Base-by-base conservation (phyloP, 192 early-diverging fungal species). In the Coemansia sp. region DNA sequence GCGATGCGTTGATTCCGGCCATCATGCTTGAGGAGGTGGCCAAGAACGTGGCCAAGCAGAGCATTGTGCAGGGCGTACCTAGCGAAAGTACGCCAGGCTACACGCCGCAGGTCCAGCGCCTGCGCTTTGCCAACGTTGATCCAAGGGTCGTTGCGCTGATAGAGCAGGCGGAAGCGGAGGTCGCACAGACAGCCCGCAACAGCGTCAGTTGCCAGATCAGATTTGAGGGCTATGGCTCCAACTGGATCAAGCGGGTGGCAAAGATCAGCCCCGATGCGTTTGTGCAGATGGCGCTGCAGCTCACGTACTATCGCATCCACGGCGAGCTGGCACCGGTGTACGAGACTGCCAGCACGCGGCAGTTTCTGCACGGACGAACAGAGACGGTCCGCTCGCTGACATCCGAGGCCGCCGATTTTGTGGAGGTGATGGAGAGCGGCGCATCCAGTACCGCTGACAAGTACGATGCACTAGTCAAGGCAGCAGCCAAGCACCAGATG, bases 281-380 rank as follows among this genome's bases (percentile, higher is more conserved):
- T 76, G 82, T 89, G 32, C 95, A 97, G 81, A 92, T 97, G 87
- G 87, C 85, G 0, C 67, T 97, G 38, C 95, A 97, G 74, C 82
- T 95, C 7, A 89, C 90, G 0, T 97, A 89, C 75, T 93, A 87
- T 79, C 89, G 90, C 65, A 61, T 91, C 16, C 91, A 94, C 61
- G 72, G 82, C 12, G 65, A 74, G 15, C 73, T 86, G 56, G 86
- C 89, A 9, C 76, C 92, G 2, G 92, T 91, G 4, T 97, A 97
- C 70, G 95, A 97, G 74, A 92, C 95, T 15, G 92, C 88, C 8
- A 87, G 87, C 48, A 95, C 93, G 4, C 85, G 95, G 21, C 77
- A 90, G 63, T 97, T 87, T 75, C 65, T 88, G 53, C 89, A 89
- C 61, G 95, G 95, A 18, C 86, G 95, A 19, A 97, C 95, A 0